phyloP scores from a whole-genome alignment of 2,329 filamentous ascomycete species.

The Penicillium oxalicum region DNA sequence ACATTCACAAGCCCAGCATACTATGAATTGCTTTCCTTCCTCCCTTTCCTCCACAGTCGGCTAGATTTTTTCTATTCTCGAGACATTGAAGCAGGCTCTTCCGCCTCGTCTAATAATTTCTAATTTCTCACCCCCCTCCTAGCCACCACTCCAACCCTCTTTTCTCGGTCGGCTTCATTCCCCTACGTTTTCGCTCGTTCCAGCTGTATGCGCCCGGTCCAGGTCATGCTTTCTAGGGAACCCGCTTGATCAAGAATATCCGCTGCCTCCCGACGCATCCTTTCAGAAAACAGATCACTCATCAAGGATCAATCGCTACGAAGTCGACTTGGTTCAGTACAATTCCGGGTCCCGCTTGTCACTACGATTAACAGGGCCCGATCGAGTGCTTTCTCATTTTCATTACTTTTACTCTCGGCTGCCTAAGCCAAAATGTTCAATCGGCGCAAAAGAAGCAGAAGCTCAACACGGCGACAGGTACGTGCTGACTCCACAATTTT shows the following conservation, averaged over 20 bases:
- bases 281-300: not conserved
- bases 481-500: slow-evolving; percentile 2
- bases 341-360: too few species aligned
- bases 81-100: not conserved
- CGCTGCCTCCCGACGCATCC: not conserved
- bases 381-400: slow-evolving; percentile 12
- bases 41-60: not conserved
- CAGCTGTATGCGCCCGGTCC: not conserved
- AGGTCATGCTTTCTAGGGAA: slow-evolving; percentile 1
- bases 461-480: slow-evolving; percentile 37
- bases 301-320: too few species aligned
- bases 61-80: not conserved
- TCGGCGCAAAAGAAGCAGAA: slow-evolving; percentile 37
- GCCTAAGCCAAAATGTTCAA: slow-evolving; percentile 33
- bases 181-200: not conserved
- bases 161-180: slow-evolving; percentile 1
- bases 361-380: slow-evolving; percentile 1
- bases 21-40: not conserved
- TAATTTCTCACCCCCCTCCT: not conserved
- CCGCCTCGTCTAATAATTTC: not conserved
- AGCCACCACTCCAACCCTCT: slow-evolving; percentile 3
- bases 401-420: not conserved
- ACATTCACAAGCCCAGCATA: not conserved
- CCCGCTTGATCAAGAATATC: not conserved
- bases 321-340: too few species aligned